Evolutionary conservation across 345 rosid species (phyloP), one percentile per base, ranked within the genome.

Genomic region (Populus alba): DNA sequence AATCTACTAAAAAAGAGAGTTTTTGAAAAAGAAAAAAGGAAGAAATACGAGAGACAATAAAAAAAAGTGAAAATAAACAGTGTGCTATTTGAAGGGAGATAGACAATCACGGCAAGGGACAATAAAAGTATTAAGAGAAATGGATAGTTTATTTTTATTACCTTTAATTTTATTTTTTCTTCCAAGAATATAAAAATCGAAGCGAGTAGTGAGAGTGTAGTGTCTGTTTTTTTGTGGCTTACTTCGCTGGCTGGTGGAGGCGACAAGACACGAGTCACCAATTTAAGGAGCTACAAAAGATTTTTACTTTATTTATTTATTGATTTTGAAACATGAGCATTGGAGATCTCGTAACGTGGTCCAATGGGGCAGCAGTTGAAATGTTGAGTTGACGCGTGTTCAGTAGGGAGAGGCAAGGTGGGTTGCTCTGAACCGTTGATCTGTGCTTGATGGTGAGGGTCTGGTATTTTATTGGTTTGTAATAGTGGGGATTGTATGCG

Each of bases 221-320:
- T 78, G 79, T 82, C 63, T 82, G 66, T 15, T 67, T 33, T 33
- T 33, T 33, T 0, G 75, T 55, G 83, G 67, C 35, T 68, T n/a
- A 22, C 25, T 22, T 37, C 23, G 20, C 68, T 68, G 2, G 84
- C 69, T 71, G 76, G 76, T 61, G 84, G 92, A 85, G 87, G 76
- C 91, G 98, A 94, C 98, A 94, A 85, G 97, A 89, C 93, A 91
- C 92, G 95, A 78, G 87, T 90, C 87, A 81, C 73, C 70, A 53
- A 85, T 89, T 89, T 92, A 90, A 87, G 86, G 91, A 83, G 71
- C 80, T 25, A 12, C 45, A 15, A 18, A 70, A 15, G 61, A 55
- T 38, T 49, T 72, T 65, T 25, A 39, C n/a, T 51, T 71, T 70
- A 66, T 39, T 53, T 25, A 22, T 70, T 12, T 68, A 68, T 20